Evolutionary conservation across 164 flowering plant genomes (phyloP).

Genomic region (Aristolochia fimbriata): DNA sequence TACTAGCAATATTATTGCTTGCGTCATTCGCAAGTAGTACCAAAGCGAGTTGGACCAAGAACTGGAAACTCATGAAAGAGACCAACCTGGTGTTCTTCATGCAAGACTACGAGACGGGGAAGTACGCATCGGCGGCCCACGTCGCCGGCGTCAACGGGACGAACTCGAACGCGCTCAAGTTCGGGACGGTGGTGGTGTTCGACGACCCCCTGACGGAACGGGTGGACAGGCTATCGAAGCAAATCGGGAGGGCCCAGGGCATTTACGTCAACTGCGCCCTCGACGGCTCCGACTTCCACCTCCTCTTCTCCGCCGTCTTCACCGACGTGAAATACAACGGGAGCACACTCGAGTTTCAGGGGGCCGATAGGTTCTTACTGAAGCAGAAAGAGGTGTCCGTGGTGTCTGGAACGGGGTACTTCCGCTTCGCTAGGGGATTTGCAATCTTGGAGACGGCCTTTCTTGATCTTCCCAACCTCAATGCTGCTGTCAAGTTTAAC

Average conservation of each 20-base stretch:
- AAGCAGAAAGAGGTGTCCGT: conserved; percentile 8
- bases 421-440: conserved; percentile 8
- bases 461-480: neutral
- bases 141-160: neutral
- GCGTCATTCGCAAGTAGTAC: no score
- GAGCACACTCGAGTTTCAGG: conserved; percentile 10
- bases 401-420: conserved; percentile 7
- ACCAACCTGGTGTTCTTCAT: conserved; percentile 8
- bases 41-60: no score
- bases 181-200: conserved; percentile 2
- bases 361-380: neutral
- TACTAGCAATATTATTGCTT: no score
- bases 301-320: conserved; percentile 4
- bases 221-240: neutral
- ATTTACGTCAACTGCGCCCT: neutral
- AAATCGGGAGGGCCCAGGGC: conserved; percentile 11
- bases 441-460: neutral
- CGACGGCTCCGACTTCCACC: conserved; percentile 2
- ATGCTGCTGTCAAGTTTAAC: conserved; percentile 6
- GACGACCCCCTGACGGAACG: conserved; percentile 9
- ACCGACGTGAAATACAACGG: conserved; percentile 8
- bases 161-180: neutral
- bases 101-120: conserved; percentile 4
- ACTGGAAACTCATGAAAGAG: neutral
- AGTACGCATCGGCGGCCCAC: neutral